phyloP scores from a whole-genome alignment of 1,139 yeast genomes.

The Diutina ranongensis region DNA sequence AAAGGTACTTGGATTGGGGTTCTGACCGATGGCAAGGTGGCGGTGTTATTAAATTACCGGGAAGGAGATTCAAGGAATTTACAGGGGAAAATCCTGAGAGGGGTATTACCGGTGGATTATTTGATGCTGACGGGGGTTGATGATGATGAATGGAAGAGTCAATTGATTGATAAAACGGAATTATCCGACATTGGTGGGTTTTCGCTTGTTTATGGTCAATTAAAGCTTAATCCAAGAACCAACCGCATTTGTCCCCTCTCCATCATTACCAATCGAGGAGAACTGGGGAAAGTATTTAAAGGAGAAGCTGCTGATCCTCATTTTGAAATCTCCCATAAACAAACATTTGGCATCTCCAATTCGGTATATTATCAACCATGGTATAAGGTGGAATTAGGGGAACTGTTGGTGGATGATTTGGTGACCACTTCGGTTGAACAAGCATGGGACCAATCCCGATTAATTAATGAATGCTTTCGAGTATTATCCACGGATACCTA shows the following conservation, averaged over 20 bases:
- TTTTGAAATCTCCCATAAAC: constrained; percentile 10
- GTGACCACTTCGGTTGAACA: constrained; percentile 19
- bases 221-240: constrained; percentile 14
- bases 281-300: constrained; percentile 16
- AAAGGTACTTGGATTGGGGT: constrained; percentile 94
- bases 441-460: constrained; percentile 21
- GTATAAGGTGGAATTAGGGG: constrained; percentile 57
- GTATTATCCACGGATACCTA: constrained; percentile 40
- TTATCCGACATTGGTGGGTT: constrained; percentile 69
- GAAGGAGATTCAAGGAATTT: constrained; percentile 18
- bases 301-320: constrained; percentile 15
- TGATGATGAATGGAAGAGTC: constrained; percentile 11
- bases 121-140: constrained; percentile 8
- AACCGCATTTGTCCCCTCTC: constrained; percentile 26
- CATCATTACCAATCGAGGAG: constrained; percentile 43
- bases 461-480: constrained; percentile 41
- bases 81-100: constrained; percentile 48
- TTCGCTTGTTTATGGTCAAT: constrained; percentile 60
- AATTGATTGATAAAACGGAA: not conserved
- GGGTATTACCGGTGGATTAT: constrained; percentile 53
- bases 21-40: constrained; percentile 47
- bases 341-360: constrained; percentile 51
- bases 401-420: constrained; percentile 25
- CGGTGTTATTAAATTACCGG: constrained; percentile 67
- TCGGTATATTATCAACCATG: constrained; percentile 56